Conservation (phyloP, 192 early-diverging fungal species). For the Obelidium mucronatum region DNA sequence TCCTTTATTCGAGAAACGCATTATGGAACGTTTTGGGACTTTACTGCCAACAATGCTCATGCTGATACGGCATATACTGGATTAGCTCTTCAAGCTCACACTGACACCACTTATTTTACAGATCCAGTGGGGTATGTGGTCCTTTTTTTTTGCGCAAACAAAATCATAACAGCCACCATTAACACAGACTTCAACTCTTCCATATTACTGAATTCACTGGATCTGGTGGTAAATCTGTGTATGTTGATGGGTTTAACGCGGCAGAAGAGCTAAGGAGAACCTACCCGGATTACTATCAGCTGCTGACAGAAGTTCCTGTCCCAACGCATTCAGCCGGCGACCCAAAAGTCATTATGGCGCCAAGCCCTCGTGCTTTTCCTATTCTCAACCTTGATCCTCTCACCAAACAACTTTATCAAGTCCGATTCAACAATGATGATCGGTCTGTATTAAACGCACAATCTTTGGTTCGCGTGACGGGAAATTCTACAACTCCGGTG, state of each 20-base stretch:
- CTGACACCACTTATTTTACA: constrained; percentile 88
- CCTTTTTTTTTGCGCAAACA: not conserved
- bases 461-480: constrained; percentile 22
- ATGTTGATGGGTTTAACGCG: constrained; percentile 82
- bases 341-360: constrained; percentile 63
- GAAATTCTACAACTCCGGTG: not conserved
- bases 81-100: constrained; percentile 77
- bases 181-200: constrained; percentile 75
- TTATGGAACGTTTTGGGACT: constrained; percentile 81
- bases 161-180: not conserved
- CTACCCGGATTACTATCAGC: constrained; percentile 65
- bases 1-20: constrained; percentile 80
- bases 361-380: constrained; percentile 63
- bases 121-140: constrained; percentile 73
- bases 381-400: constrained; percentile 72
- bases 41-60: constrained; percentile 76
- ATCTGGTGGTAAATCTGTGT: constrained; percentile 75
- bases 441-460: constrained; percentile 67
- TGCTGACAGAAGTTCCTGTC: constrained; percentile 64
- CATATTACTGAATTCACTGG: constrained; percentile 76
- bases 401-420: constrained; percentile 63
- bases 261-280: constrained; percentile 66
- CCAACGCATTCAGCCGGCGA: constrained; percentile 82
- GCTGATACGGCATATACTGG: constrained; percentile 86
- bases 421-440: constrained; percentile 88